Evolutionary conservation across 768 basidiomycete genomes (phyloP).

Genomic region (Termitomyces sp.): DNA sequence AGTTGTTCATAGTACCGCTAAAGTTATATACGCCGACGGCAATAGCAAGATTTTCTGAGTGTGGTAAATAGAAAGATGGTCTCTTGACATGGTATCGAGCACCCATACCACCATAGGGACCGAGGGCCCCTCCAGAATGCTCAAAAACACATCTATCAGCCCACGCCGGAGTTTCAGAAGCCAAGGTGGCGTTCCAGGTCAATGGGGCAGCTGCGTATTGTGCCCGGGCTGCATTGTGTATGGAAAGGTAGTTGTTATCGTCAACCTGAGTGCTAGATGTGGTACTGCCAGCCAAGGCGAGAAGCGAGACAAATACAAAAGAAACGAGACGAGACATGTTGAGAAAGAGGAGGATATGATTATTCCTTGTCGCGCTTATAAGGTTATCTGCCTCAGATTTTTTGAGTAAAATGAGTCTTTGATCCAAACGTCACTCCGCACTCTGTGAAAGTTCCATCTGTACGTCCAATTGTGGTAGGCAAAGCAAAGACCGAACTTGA

Average conservation of each 20-base stretch:
- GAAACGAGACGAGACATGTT: slow-evolving; percentile 31
- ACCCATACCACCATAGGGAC: slow-evolving; percentile 44
- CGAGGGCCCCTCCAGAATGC: slow-evolving; percentile 50
- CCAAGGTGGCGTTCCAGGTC: slow-evolving; percentile 56
- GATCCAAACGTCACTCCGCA: not conserved
- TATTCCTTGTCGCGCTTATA: slow-evolving; percentile 2
- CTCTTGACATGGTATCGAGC: not conserved
- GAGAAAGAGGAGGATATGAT: slow-evolving; percentile 15
- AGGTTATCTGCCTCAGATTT: not conserved
- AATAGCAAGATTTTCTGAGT: slow-evolving; percentile 64
- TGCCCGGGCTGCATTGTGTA: slow-evolving; percentile 58
- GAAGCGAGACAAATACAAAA: slow-evolving; percentile 26
- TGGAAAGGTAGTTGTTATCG: slow-evolving; percentile 43
- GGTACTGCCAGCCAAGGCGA: slow-evolving; percentile 27
- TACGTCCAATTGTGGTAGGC: not conserved
- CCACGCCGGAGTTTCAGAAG: slow-evolving; percentile 60
- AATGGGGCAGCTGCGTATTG: slow-evolving; percentile 60
- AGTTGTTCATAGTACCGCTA: slow-evolving; percentile 41
- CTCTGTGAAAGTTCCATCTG: slow-evolving; percentile 5
- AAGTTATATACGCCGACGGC: slow-evolving; percentile 57
- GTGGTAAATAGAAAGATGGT: not conserved
- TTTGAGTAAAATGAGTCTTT: not conserved
- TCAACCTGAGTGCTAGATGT: slow-evolving; percentile 33
- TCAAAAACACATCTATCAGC: slow-evolving; percentile 62
- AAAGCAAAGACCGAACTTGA: not conserved